Evolutionary conservation across 2,329 filamentous ascomycete genomes (phyloP).

Genomic region (Fusarium staphyleae): DNA sequence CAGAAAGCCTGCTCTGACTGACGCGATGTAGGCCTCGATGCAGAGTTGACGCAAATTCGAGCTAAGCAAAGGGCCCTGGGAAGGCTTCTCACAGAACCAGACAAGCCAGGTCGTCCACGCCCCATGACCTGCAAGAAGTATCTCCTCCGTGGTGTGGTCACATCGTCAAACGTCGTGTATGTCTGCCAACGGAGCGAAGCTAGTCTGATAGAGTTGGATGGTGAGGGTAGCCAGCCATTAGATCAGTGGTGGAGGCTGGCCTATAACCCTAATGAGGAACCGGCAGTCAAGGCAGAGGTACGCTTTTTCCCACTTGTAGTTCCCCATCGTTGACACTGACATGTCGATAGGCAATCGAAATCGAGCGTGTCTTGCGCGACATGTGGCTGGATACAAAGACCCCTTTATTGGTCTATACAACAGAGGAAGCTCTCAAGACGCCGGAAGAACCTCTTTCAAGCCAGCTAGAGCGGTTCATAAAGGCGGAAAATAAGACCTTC

Average conservation of each 20-base stretch:
- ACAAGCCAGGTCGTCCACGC: conserved; percentile 46
- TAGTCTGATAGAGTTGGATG: conserved; percentile 53
- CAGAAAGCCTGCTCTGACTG: conserved; percentile 17
- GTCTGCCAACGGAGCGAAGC: conserved; percentile 55
- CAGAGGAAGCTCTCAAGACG: conserved; percentile 47
- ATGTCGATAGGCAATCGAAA: conserved; percentile 53
- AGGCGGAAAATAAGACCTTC: conserved; percentile 60
- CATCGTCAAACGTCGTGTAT: conserved; percentile 56
- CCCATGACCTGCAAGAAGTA: conserved; percentile 56
- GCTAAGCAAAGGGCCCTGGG: conserved; percentile 50
- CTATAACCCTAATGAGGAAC: conserved; percentile 49
- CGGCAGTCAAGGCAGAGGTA: conserved; percentile 60
- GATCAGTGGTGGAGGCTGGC: conserved; percentile 66
- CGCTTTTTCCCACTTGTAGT: conserved; percentile 6
- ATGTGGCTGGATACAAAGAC: conserved; percentile 58
- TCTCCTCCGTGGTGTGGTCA: conserved; percentile 59
- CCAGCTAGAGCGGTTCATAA: conserved; percentile 54
- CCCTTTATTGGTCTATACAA: conserved; percentile 61
- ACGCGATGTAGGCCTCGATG: conserved; percentile 41
- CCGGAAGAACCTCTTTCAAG: conserved; percentile 48
- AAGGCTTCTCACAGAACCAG: conserved; percentile 49
- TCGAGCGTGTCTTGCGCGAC: conserved; percentile 54
- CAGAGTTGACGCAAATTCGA: conserved; percentile 44
- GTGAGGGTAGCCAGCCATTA: conserved; percentile 35
- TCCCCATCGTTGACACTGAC: conserved; percentile 19